Conservation (phyloP, 805 yeast species). For the Naumovozyma dairenensis region DNA sequence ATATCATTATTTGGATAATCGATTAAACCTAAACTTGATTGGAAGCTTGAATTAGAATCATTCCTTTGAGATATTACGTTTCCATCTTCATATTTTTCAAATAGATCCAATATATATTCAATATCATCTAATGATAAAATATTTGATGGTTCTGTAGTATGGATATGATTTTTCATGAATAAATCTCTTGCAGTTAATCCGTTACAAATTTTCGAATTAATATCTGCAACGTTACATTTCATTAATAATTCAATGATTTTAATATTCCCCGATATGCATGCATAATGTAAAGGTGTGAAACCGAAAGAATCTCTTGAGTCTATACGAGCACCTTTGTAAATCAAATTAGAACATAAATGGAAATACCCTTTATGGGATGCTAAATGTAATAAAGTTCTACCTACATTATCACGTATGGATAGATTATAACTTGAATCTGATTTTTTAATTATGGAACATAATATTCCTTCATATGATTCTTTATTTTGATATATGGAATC, state of each 20-base stretch:
- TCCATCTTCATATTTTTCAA: too few relatives aligned
- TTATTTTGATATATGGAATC: too few relatives aligned
- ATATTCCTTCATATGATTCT: constrained; percentile 30
- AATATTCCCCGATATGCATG: constrained; percentile 64
- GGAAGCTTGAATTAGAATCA: too few relatives aligned
- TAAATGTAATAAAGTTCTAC: constrained; percentile 79
- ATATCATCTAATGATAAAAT: constrained; percentile 29
- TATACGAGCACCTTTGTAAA: constrained; percentile 54
- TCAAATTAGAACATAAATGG: constrained; percentile 50
- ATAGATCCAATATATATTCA: constrained; percentile 12
- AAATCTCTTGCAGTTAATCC: constrained; percentile 34
- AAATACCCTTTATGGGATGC: constrained; percentile 69
- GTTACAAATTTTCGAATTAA: constrained; percentile 40
- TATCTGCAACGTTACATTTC: constrained; percentile 54
- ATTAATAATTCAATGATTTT: constrained; percentile 51
- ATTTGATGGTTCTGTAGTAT: constrained; percentile 20
- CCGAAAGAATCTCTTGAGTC: constrained; percentile 72
- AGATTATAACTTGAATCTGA: constrained; percentile 32
- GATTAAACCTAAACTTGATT: too few relatives aligned
- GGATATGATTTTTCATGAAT: constrained; percentile 27
- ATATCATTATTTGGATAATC: too few relatives aligned
- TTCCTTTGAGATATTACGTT: too few relatives aligned
- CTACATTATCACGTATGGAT: constrained; percentile 68
- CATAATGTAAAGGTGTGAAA: constrained; percentile 76
- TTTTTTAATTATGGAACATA: constrained; percentile 47